Evolutionary conservation across 257 asterid species (phyloP), one percentile per base, ranked within the genome.

Genomic region (Rubia yunnanensis): DNA sequence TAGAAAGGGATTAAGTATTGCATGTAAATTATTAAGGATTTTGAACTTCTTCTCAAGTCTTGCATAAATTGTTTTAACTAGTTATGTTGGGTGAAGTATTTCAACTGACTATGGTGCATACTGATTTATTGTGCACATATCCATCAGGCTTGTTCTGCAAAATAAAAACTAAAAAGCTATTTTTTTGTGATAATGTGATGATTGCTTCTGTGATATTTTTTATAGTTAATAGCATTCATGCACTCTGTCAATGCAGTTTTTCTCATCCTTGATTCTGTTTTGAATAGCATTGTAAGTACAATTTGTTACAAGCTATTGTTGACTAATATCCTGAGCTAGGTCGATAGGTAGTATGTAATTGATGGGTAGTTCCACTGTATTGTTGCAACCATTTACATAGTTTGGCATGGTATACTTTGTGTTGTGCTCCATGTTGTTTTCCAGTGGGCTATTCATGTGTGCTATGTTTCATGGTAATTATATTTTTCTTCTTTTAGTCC

Each of bases 221-320:
- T 65, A 75, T 88, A 88, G 96, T 74, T 92, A 75, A 82, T 92
- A 24, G 95, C 83, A 58, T 72, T 68, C 74, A 92, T 88, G 95
- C 96, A 92, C 54, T 88, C 98, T 48, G 86, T 86, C 15, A 92
- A 92, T 80, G 96, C 94, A 20, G 69, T 88, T 44, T 81, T 92
- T 52, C 98, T 92, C 69, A 72, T 92, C 72, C 55, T 92, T 7
- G 98, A 92, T 69, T 84, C 95, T 48, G 83, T 83, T 65, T 78
- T 87, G 75, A 89, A 84, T 78, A 81, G 82, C 80, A 74, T 80
- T 78, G 98, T 87, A 73, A 75, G 88, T 57, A 36, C 22, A 31
- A 17, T 18, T 15, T 14, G 20, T 24, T 57, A 59, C 0, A 4
- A 44, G 34, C 63, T 57, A 23, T 46, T n/a, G 48, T 55, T 6